These are phyloP conservation scores for Alternaria gansuensis DNA, from an alignment of 2,329 filamentous ascomycete species.

Conservation along the genomic window DNA sequence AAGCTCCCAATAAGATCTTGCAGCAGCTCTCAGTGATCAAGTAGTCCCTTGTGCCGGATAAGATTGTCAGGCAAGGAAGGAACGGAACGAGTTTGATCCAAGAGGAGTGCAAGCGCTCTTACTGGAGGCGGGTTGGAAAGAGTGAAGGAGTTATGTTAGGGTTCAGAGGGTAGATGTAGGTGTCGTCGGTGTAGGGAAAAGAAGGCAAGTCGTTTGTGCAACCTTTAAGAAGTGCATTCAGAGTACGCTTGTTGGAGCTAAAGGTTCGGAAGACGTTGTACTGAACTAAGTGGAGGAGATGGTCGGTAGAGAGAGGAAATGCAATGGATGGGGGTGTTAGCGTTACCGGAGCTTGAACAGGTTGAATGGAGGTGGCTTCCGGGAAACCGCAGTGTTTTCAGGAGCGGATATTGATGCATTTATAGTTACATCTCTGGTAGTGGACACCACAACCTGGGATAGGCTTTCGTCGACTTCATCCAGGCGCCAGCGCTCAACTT, in stretches of 20 bases:
- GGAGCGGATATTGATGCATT: not conserved
- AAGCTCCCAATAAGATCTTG: slow-evolving; percentile 18
- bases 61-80: slow-evolving; percentile 61
- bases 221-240: slow-evolving; percentile 26
- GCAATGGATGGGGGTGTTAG: slow-evolving; percentile 7
- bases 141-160: slow-evolving; percentile 44
- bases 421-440: not conserved
- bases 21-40: slow-evolving; percentile 15
- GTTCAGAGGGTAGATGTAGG: slow-evolving; percentile 15
- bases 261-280: slow-evolving; percentile 54
- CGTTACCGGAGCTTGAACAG: not conserved
- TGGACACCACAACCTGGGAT: not conserved
- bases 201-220: slow-evolving; percentile 6
- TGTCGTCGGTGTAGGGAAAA: slow-evolving; percentile 19
- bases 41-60: slow-evolving; percentile 42
- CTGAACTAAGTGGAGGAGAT: slow-evolving; percentile 51
- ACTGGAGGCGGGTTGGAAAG: slow-evolving; percentile 61
- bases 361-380: not conserved
- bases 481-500: slow-evolving; percentile 9
- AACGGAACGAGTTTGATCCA: slow-evolving; percentile 66
- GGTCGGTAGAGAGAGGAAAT: slow-evolving; percentile 30
- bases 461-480: slow-evolving; percentile 1
- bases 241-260: slow-evolving; percentile 44
- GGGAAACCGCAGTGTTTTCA: not conserved
- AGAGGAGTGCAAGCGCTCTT: slow-evolving; percentile 62